These are phyloP conservation scores for Inonotus obliquus DNA, from an alignment of 1,284 basidiomycete species.

Conservation along the genomic window DNA sequence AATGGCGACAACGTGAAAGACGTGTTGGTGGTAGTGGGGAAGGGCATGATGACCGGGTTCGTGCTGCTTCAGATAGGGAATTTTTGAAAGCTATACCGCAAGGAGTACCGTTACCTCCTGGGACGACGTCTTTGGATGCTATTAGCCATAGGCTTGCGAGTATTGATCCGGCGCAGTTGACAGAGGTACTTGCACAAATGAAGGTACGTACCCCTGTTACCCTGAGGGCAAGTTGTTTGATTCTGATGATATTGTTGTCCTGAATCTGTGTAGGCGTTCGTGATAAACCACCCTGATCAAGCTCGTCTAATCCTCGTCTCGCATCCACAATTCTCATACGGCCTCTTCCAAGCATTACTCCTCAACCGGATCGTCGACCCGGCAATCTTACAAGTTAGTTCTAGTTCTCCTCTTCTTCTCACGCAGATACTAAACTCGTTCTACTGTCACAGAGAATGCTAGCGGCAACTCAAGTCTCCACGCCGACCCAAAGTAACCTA, in stretches of 20 bases:
- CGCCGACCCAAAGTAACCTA: conserved; percentile 21
- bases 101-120: conserved; percentile 75
- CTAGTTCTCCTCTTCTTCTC: not conserved
- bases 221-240: not conserved
- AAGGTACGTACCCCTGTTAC: conserved; percentile 57
- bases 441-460: conserved; percentile 51
- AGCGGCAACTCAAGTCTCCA: conserved; percentile 34
- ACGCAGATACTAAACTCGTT: not conserved
- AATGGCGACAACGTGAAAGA: conserved; percentile 47
- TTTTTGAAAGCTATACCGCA: conserved; percentile 69
- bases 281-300: conserved; percentile 88
- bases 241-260: conserved; percentile 9
- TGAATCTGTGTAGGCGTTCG: conserved; percentile 59
- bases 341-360: conserved; percentile 92
- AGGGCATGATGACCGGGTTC: too few species aligned
- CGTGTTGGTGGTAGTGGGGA: conserved; percentile 25
- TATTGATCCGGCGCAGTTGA: conserved; percentile 80
- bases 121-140: conserved; percentile 75
- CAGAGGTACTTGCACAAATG: conserved; percentile 97
- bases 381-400: conserved; percentile 65
- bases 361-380: conserved; percentile 94
- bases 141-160: conserved; percentile 87
- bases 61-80: conserved; percentile 32
- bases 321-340: conserved; percentile 94
- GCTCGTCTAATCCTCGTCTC: conserved; percentile 75